Evolutionary conservation across 2,329 filamentous ascomycete genomes (phyloP).

Genomic region (Curvularia eragrostidis): DNA sequence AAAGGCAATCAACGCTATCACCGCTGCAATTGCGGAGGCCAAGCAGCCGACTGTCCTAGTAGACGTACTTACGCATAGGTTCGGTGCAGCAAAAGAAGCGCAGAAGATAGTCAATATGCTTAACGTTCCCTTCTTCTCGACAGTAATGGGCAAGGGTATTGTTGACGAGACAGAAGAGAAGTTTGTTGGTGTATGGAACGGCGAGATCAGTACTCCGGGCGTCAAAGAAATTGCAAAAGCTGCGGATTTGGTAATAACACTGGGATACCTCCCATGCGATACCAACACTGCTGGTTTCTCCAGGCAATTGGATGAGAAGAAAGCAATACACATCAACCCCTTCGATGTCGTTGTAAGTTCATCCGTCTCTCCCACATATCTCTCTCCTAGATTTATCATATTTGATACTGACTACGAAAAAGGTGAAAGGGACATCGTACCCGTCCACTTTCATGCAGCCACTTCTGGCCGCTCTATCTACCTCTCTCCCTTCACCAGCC

Average conservation of each 20-base stretch:
- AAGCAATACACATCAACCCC: constrained; percentile 48
- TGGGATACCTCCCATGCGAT: constrained; percentile 52
- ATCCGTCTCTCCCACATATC: background rate
- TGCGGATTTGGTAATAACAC: constrained; percentile 48
- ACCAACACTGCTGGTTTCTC: constrained; percentile 55
- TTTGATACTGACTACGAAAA: background rate
- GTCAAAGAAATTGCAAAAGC: constrained; percentile 46
- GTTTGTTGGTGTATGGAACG: constrained; percentile 53
- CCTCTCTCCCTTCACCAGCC: constrained; percentile 30
- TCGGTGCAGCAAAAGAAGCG: constrained; percentile 46
- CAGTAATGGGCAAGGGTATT: constrained; percentile 54
- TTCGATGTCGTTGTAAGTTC: constrained; percentile 44
- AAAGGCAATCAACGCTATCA: constrained; percentile 46
- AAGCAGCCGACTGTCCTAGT: constrained; percentile 50
- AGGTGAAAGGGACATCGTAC: constrained; percentile 43
- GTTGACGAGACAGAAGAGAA: constrained; percentile 52
- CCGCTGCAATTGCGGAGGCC: constrained; percentile 39
- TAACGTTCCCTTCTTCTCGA: constrained; percentile 48
- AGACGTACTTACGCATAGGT: constrained; percentile 50
- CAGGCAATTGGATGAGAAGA: constrained; percentile 39
- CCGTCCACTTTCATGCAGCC: constrained; percentile 48
- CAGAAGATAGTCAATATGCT: constrained; percentile 45
- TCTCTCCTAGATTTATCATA: too few species aligned
- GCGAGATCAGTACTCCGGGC: constrained; percentile 47
- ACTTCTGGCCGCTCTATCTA: constrained; percentile 41